These are phyloP conservation scores for Starmerella kuoi DNA, from an alignment of 805 yeast genomes.

Conservation along the genomic window DNA sequence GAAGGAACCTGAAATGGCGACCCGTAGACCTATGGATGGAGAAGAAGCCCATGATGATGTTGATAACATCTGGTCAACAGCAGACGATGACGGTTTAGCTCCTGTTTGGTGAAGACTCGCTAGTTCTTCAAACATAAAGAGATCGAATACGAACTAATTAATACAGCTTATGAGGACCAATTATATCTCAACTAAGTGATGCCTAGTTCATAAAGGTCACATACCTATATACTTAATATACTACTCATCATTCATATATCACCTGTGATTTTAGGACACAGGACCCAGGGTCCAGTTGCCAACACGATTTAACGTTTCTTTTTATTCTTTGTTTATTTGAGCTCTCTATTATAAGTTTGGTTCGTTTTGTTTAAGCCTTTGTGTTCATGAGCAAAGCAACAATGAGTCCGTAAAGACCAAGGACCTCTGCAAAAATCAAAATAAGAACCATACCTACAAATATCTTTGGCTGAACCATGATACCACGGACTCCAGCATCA, in stretches of 20 bases:
- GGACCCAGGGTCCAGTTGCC: too few species aligned
- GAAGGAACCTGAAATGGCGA: conserved; percentile 12
- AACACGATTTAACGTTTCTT: too few species aligned
- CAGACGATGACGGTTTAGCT: conserved; percentile 6
- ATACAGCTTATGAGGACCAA: too few species aligned
- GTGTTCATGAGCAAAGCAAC: conserved; percentile 87
- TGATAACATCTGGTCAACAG: not conserved
- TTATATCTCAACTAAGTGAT: too few species aligned
- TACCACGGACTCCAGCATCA: conserved; percentile 81
- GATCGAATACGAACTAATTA: not conserved
- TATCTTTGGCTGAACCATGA: conserved; percentile 75
- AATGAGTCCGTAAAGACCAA: conserved; percentile 88
- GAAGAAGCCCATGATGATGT: conserved; percentile 9
- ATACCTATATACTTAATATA: too few species aligned
- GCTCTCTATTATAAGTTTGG: too few species aligned
- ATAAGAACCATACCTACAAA: conserved; percentile 85
- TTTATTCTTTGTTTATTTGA: too few species aligned
- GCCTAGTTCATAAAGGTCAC: too few species aligned
- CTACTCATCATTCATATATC: too few species aligned
- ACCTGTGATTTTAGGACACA: too few species aligned
- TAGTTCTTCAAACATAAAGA: too few species aligned
- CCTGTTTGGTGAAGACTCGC: conserved; percentile 12
- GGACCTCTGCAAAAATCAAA: conserved; percentile 80
- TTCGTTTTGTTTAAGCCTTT: conserved; percentile 16
- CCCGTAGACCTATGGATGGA: conserved; percentile 29